Evolutionary conservation across 768 basidiomycete species (phyloP), one percentile per base, ranked within the genome.

Genomic region (Pleurotus salmoneostramineus): DNA sequence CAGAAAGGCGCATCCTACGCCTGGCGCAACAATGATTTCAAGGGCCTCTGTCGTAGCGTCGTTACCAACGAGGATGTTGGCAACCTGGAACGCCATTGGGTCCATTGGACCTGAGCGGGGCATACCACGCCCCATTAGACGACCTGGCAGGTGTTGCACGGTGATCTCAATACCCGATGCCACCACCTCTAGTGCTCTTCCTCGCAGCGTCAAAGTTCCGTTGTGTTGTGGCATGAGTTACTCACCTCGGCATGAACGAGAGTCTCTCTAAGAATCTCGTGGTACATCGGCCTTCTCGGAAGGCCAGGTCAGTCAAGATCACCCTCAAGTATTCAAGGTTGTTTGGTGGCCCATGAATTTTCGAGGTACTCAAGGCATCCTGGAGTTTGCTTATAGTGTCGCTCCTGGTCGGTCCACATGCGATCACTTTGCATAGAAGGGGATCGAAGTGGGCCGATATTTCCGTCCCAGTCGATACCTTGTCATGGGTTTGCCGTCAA

Each of bases 51-150:
- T 80, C 6, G 66, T 74, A 1, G 65, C 62, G 0, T 68, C 57
- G 64, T 89, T 90, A 3, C 82, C 81, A 4, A 78, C 83, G 11
- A 90, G 70, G 36, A 82, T 60, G 62, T 89, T 88, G 6, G 81
- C 87, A 0, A 75, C 71, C 27, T 75, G 67, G 66, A 84, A 83
- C 0, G 87, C 82, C 7, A 81, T 64, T 7, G 73, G 58, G 63
- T 90, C 88, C 82, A 87, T 84, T 0, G 86, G 83, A 0, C 88
- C 88, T 58, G 82, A 80, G 11, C 71, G 75, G 0, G 88, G 88
- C 2, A 88, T 77, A 1, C 87, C 88, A 34, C 80, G 69, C 1
- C 83, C 80, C 0, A 80, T 73, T 0, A 63, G 64, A 1, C 86
- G 76, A 0, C 83, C 82, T 0, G 83, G 82, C 15, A 80, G 75